These are phyloP conservation scores for Neltuma alba DNA, from an alignment of 306 rosid species.

Conservation along the genomic window DNA sequence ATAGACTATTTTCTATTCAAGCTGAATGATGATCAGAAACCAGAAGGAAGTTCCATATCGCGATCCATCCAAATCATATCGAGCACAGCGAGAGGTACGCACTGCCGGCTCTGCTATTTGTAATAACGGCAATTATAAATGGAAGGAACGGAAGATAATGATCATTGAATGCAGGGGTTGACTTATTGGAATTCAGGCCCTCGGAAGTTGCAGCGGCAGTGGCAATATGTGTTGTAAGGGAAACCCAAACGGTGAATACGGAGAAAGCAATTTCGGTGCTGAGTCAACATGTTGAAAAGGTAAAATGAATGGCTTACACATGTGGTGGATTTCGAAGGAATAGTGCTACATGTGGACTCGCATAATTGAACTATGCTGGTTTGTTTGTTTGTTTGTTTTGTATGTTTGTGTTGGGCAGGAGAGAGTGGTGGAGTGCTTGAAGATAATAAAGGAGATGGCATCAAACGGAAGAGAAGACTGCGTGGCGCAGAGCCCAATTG, in stretches of 20 bases:
- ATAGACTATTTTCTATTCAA: slow-evolving; percentile 72
- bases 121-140: not conserved
- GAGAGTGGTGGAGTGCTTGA: slow-evolving; percentile 60
- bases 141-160: slow-evolving; percentile 38
- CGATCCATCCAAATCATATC: slow-evolving; percentile 61
- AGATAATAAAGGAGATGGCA: slow-evolving; percentile 45
- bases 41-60: slow-evolving; percentile 45
- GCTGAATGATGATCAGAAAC: slow-evolving; percentile 55
- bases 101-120: not conserved
- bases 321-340: slow-evolving; percentile 15
- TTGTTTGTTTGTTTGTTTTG: not conserved
- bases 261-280: slow-evolving; percentile 68
- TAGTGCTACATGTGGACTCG: not conserved
- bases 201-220: slow-evolving; percentile 96
- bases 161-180: slow-evolving; percentile 81
- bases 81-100: slow-evolving; percentile 61
- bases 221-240: slow-evolving; percentile 64
- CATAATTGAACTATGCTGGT: no score
- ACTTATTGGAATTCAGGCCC: slow-evolving; percentile 82
- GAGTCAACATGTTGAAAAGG: slow-evolving; percentile 68
- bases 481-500: slow-evolving; percentile 76
- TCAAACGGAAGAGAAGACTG: slow-evolving; percentile 25
- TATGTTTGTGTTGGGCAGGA: slow-evolving; percentile 65
- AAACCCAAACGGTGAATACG: slow-evolving; percentile 54
- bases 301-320: slow-evolving; percentile 7